Base-by-base conservation (phyloP, 2,329 filamentous ascomycete species). In the Emmonsiellopsis sp. region DNA sequence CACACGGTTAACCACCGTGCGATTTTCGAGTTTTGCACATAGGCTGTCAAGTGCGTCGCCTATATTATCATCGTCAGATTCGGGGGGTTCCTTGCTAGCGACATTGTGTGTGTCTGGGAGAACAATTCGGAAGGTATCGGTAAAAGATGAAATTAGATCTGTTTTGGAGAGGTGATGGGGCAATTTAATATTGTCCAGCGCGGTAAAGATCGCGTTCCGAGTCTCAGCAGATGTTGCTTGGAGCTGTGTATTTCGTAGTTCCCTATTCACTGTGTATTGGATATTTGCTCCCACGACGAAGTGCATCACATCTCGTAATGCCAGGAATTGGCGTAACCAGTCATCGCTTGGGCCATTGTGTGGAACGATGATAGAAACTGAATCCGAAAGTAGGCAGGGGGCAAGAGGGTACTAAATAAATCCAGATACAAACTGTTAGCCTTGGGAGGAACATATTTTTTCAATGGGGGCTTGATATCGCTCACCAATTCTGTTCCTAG, bases 251-350 rank as follows among this genome's bases (percentile, higher is more conserved):
- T 71, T 65, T n/a, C 62, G 61, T 5, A 61, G 67, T 46, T 70
- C 70, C 47, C 62, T 57, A 49, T 70, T 69, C 10, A 67, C 65
- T 2, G 61, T 57, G 54, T 70, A 69, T 44, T 74, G 71, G 30
- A 74, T 53, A 1, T 68, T 72, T 10, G 71, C 70, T 10, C 66
- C 70, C 7, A 73, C 64, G 2, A 72, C 62, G 51, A 70, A 73
- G 10, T 69, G 66, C 0, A 68, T 65, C 7, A 73, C 61, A 60
- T 74, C 71, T 54, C 70, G 61, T 9, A 74, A 62, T 0, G 71
- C 65, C 4, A 73, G 60, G 47, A 72, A 70, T 49, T 72, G 69
- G 5, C 65, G 53, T 9, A 74, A 58, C 71, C 71, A 74, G 53
- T 64, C 56, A n/a, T 55, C 63, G n/a, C 63, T 55, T 11, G 59